Percentiles rank a stretch among this genome's conserved stretches.
Conservation (phyloP, 2,329 filamentous ascomycete species). For the Orbilia brochopaga region DNA sequence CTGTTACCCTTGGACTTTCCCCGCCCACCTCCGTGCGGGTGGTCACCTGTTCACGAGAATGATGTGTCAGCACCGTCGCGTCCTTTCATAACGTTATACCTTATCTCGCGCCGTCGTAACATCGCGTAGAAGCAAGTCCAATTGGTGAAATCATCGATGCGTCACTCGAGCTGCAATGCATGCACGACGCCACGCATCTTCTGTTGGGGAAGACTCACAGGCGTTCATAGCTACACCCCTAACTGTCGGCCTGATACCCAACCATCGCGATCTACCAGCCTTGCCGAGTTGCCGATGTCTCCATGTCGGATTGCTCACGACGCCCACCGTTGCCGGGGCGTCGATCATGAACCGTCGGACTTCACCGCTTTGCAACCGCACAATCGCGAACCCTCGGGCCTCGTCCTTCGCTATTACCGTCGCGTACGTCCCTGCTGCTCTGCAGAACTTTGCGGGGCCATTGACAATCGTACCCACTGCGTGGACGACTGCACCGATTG, state of each 20-base stretch:
- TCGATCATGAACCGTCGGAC: constrained; percentile 86
- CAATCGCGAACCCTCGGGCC: constrained; percentile 74
- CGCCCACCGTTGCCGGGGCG: constrained; percentile 90
- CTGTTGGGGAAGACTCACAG: constrained; percentile 62
- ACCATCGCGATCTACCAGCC: constrained; percentile 88
- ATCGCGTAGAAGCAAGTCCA: constrained; percentile 1
- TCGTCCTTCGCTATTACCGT: constrained; percentile 89
- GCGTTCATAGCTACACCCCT: constrained; percentile 99
- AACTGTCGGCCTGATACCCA: constrained; percentile 92
- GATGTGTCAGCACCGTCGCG: constrained; percentile 41
- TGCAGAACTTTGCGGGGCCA: constrained; percentile 84
- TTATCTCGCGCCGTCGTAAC: not conserved
- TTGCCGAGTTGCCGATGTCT: constrained; percentile 92
- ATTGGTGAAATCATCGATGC: not conserved
- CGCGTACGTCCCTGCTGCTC: constrained; percentile 90
- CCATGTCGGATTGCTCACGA: constrained; percentile 90
- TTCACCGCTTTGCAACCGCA: constrained; percentile 90
- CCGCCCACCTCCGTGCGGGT: constrained; percentile 98
- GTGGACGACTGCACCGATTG: constrained; percentile 89
- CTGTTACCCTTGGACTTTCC: constrained; percentile 99
- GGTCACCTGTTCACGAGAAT: constrained; percentile 68
- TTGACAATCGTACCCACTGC: constrained; percentile 80
- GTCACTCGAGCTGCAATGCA: not conserved
- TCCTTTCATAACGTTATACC: not conserved
- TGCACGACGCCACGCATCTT: not conserved